phyloP scores from a whole-genome alignment of 2,329 filamentous ascomycete species.

The Colletotrichum somersetense region DNA sequence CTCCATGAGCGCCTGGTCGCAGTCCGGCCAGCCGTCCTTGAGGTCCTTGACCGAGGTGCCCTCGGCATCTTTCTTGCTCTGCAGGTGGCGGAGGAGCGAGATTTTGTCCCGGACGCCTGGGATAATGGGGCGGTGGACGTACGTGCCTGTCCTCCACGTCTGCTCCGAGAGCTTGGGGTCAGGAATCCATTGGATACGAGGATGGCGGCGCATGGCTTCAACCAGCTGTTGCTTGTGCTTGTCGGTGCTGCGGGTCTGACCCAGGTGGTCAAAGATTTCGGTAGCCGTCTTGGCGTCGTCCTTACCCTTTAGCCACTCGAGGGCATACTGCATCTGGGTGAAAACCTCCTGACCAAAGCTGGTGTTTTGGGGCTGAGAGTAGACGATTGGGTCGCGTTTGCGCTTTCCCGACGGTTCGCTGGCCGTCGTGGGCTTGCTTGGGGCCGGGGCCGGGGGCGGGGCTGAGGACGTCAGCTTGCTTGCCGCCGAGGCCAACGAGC shows the following conservation, averaged over 20 bases:
- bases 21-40: conserved; percentile 95
- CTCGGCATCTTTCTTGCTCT: conserved; percentile 83
- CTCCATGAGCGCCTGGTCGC: conserved; percentile 80
- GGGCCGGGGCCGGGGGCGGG: conserved; percentile 49
- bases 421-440: conserved; percentile 74
- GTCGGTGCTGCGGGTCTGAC: conserved; percentile 73
- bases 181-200: conserved; percentile 68
- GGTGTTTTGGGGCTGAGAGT: conserved; percentile 82
- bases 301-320: conserved; percentile 83
- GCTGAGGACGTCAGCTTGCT: too few species aligned
- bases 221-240: conserved; percentile 74
- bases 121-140: conserved; percentile 86
- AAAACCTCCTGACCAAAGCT: conserved; percentile 84
- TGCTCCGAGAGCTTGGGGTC: conserved; percentile 73
- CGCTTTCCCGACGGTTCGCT: conserved; percentile 63
- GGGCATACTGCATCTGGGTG: conserved; percentile 89
- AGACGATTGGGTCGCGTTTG: conserved; percentile 72
- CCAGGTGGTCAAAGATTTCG: conserved; percentile 85
- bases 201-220: conserved; percentile 75
- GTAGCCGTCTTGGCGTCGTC: conserved; percentile 76
- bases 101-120: conserved; percentile 81
- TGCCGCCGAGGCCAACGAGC: conserved; percentile 66
- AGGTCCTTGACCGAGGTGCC: conserved; percentile 89
- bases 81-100: conserved; percentile 83
- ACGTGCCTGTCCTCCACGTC: conserved; percentile 77